A percentile compares a stretch with the other conserved stretches of the same genome.
phyloP scores from a whole-genome alignment of 192 early-diverging fungal genomes.

The Linnemannia zychae region DNA sequence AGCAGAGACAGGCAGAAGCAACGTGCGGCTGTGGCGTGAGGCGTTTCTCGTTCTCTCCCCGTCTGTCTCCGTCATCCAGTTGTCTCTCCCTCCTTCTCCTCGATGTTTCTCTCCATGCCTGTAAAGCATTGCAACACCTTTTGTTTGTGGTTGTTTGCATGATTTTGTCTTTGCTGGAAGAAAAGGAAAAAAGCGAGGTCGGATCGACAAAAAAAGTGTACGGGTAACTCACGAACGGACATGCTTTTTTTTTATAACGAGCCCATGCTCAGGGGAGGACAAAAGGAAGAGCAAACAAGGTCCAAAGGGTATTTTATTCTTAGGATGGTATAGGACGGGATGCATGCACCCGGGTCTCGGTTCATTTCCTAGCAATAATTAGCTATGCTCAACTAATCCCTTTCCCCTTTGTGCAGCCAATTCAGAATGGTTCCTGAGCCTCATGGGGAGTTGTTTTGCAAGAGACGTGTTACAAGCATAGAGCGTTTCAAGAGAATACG shows the following conservation, averaged over 20 bases:
- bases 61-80: not conserved
- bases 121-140: too few relatives aligned
- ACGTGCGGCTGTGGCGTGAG: not conserved
- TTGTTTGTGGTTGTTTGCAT: not conserved
- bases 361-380: not conserved
- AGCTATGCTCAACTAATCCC: not conserved
- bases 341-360: not conserved
- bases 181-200: not conserved
- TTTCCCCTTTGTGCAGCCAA: not conserved
- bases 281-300: not conserved
- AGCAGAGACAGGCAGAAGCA: not conserved
- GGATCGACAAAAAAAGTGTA: conserved; percentile 10
- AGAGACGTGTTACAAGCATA: not conserved
- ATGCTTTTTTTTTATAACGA: not conserved
- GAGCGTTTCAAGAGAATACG: not conserved
- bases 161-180: not conserved
- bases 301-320: too few relatives aligned
- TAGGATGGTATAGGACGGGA: too few relatives aligned
- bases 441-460: not conserved
- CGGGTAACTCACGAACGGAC: not conserved
- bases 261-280: not conserved
- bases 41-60: not conserved
- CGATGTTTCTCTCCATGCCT: not conserved
- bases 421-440: not conserved
- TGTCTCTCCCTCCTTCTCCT: not conserved